Evolutionary conservation across 495 filamentous ascomycete genomes (phyloP).

Genomic region (Penicillium psychrofluorescens): DNA sequence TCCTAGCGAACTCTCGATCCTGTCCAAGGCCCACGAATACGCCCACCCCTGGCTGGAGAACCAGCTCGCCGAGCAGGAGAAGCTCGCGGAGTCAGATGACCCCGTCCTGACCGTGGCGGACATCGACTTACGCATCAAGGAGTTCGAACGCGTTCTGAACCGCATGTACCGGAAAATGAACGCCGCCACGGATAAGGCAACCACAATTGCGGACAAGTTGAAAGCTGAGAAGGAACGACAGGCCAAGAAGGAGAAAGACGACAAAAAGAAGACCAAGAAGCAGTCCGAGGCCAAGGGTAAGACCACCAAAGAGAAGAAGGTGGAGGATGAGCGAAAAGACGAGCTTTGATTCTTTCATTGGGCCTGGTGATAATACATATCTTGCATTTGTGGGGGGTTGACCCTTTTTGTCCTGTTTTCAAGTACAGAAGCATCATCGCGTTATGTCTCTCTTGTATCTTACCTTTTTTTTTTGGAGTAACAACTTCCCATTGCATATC

Average conservation of each 20-base stretch:
- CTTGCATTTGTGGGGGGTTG: background rate
- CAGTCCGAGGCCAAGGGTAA: slow-evolving; percentile 31
- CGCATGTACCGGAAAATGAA: slow-evolving; percentile 55
- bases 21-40: slow-evolving; percentile 27
- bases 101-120: slow-evolving; percentile 64
- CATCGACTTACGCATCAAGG: slow-evolving; percentile 43
- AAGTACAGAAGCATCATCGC: background rate
- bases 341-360: slow-evolving; percentile 37
- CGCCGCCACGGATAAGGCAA: slow-evolving; percentile 31
- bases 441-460: slow-evolving; percentile 1
- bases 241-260: slow-evolving; percentile 27
- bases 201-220: slow-evolving; percentile 40
- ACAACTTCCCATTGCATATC: background rate
- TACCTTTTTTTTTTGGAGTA: slow-evolving; percentile 15
- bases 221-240: slow-evolving; percentile 44
- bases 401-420: slow-evolving; percentile 1
- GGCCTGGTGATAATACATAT: background rate
- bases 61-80: slow-evolving; percentile 59
- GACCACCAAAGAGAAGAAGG: slow-evolving; percentile 21
- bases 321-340: slow-evolving; percentile 27
- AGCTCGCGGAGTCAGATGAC: slow-evolving; percentile 59
- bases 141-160: slow-evolving; percentile 65
- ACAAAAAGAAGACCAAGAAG: slow-evolving; percentile 3
- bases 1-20: slow-evolving; percentile 49
- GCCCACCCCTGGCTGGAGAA: slow-evolving; percentile 57